Base-by-base conservation (phyloP, 2,329 filamentous ascomycete genomes). In the Epicoccum nigrum region DNA sequence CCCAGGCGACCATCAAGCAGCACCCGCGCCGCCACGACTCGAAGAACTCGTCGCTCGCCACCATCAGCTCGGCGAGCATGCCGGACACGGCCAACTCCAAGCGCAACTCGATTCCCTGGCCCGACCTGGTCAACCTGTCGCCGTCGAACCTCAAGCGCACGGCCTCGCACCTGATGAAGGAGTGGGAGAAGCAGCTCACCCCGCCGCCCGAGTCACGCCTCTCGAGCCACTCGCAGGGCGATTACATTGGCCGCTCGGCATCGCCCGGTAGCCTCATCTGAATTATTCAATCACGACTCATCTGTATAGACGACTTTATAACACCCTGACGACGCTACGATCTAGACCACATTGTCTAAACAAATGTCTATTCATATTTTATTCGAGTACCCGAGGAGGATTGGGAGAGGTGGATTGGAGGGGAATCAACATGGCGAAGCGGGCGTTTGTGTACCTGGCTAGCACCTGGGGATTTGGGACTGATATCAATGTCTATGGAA, bases 91-190 rank as follows among this genome's bases (percentile, higher is more conserved):
- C 63, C 43, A 64, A 71, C 43, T 39, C 56, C 5, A 72, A 72
- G 43, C 67, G 69, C 43, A 76, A 75, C 48, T 73, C 77, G 2
- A 72, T 80, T 7, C 76, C 88, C 21, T 90, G 90, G 76, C 86
- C 86, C 40, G 83, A 87, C 39, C 81, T 95, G 48, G 86, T 86
- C 68, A 86, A 87, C 58, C 76, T 92, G 33, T 83, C 85, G 7
- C 89, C 92, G 0, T 86, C 85, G 60, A 92, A 90, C 63, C 77
- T 97, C 61, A 90, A 91, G 69, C 83, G 86, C 30, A 93, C 90
- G 1, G 90, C 92, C n/a, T 89, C 86, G 28, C 89, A 88, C 56
- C 80, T 96, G 50, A 91, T 97, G 85, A 88, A 86, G 58, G 92
- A 96, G 69, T 96, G 91, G 90, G 93, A 97, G 76, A 90, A 86